Conservation (phyloP, 345 rosid species). For the Microcos paniculata region DNA sequence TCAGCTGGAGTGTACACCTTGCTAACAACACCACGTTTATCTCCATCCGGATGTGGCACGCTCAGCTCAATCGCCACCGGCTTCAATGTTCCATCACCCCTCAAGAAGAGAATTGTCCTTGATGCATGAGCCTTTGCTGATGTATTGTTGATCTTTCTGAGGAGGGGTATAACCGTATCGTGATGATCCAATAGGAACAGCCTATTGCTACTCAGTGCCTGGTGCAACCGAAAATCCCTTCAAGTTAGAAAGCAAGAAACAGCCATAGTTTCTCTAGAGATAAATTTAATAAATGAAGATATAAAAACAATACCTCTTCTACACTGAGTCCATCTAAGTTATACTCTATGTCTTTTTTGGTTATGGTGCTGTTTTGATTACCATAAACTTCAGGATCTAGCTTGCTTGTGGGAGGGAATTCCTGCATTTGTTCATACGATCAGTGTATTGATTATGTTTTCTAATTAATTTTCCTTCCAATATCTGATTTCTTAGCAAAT, state of each 20-base stretch:
- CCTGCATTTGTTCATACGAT: conserved; percentile 33
- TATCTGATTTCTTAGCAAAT: neutral
- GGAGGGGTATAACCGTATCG: conserved; percentile 66
- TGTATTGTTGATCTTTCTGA: conserved; percentile 62
- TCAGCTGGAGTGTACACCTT: conserved; percentile 67
- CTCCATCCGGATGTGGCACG: conserved; percentile 61
- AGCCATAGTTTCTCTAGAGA: neutral
- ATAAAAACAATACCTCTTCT: conserved; percentile 42
- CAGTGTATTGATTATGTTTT: neutral
- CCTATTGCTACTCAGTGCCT: conserved; percentile 62
- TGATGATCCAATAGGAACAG: conserved; percentile 82
- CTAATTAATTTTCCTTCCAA: neutral
- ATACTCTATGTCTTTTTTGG: conserved; percentile 43
- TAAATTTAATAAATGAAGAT: neutral
- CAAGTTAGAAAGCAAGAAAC: neutral
- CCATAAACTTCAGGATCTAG: conserved; percentile 46
- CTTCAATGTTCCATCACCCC: conserved; percentile 69
- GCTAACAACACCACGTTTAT: conserved; percentile 51
- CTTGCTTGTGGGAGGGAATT: conserved; percentile 73
- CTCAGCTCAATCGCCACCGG: conserved; percentile 76
- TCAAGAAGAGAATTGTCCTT: conserved; percentile 72
- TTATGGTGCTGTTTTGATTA: conserved; percentile 48
- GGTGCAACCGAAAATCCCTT: neutral
- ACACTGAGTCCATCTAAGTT: conserved; percentile 45
- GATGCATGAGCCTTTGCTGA: conserved; percentile 59